Percentiles rank a stretch among this genome's conserved stretches.
Conservation (phyloP, 2,329 filamentous ascomycete genomes). For the Fusarium sp. region DNA sequence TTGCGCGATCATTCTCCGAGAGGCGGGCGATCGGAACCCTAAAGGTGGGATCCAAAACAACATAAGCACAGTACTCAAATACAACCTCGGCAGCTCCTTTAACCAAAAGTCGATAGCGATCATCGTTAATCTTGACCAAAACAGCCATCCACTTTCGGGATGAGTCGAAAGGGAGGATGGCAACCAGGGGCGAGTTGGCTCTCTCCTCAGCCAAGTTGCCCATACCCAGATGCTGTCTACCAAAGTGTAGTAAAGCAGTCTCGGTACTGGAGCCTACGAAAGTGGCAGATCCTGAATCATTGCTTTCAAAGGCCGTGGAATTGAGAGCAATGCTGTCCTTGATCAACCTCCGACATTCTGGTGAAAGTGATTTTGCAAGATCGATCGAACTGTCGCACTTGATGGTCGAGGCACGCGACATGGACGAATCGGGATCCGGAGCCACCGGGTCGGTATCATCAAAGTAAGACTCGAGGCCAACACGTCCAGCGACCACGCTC, state of each 20-base stretch:
- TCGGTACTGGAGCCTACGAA: conserved; percentile 68
- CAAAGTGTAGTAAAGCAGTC: conserved; percentile 63
- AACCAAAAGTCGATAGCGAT: conserved; percentile 62
- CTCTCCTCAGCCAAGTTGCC: conserved; percentile 58
- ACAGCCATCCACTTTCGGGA: conserved; percentile 67
- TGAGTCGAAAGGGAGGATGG: conserved; percentile 66
- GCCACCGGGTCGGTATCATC: conserved; percentile 49
- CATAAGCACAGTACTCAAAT: conserved; percentile 56
- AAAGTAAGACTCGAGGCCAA: conserved; percentile 56
- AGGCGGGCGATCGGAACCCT: conserved; percentile 45
- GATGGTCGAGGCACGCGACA: conserved; percentile 36
- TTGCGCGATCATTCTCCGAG: conserved; percentile 47
- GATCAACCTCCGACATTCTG: conserved; percentile 51
- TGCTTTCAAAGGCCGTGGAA: conserved; percentile 66
- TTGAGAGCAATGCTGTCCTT: conserved; percentile 58
- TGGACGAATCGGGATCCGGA: conserved; percentile 32
- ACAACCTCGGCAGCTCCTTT: conserved; percentile 70
- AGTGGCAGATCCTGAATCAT: conserved; percentile 47
- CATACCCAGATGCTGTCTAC: conserved; percentile 62
- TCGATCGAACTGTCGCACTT: conserved; percentile 45
- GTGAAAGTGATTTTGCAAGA: conserved; percentile 47
- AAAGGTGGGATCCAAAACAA: conserved; percentile 58
- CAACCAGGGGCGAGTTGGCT: conserved; percentile 56
- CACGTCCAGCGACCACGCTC: conserved; percentile 67
- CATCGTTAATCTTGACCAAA: conserved; percentile 59